phyloP scores from a whole-genome alignment of 768 basidiomycete genomes.

The Podaxis sp. region DNA sequence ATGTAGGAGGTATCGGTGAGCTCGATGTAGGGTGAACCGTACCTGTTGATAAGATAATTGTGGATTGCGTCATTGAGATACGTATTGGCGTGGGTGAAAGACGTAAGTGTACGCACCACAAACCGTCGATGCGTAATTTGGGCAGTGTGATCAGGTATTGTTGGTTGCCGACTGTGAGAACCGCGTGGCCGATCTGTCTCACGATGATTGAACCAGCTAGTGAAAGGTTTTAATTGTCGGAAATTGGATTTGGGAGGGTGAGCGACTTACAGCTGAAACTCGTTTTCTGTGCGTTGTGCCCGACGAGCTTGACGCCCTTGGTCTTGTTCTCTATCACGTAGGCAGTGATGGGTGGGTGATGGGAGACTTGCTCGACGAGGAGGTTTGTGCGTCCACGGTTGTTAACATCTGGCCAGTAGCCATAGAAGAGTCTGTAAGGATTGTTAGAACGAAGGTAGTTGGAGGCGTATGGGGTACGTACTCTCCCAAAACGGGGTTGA shows the following conservation, averaged over 20 bases:
- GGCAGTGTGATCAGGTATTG: conserved; percentile 92
- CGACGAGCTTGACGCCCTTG: conserved; percentile 74
- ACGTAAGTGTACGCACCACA: conserved; percentile 46
- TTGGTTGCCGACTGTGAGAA: conserved; percentile 62
- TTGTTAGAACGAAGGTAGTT: background rate
- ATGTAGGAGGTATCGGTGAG: conserved; percentile 83
- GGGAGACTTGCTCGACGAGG: conserved; percentile 94
- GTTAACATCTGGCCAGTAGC: conserved; percentile 75
- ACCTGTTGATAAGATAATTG: conserved; percentile 22
- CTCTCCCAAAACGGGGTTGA: conserved; percentile 96
- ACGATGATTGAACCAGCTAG: conserved; percentile 75
- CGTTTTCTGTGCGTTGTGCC: conserved; percentile 96
- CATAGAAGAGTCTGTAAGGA: conserved; percentile 74
- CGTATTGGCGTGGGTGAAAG: conserved; percentile 23
- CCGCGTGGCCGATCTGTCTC: conserved; percentile 93
- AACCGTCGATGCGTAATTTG: conserved; percentile 86
- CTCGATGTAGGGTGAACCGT: conserved; percentile 90
- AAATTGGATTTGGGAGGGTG: background rate
- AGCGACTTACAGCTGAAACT: conserved; percentile 68
- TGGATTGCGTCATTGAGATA: background rate
- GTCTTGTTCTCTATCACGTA: conserved; percentile 82
- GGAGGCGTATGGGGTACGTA: conserved; percentile 35
- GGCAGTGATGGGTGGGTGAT: conserved; percentile 88
- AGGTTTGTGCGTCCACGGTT: conserved; percentile 80
- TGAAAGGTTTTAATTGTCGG: background rate